Evolutionary conservation across 2,329 filamentous ascomycete species (phyloP), one percentile per base, ranked within the genome.

Genomic region (Aspergillus tamarii): DNA sequence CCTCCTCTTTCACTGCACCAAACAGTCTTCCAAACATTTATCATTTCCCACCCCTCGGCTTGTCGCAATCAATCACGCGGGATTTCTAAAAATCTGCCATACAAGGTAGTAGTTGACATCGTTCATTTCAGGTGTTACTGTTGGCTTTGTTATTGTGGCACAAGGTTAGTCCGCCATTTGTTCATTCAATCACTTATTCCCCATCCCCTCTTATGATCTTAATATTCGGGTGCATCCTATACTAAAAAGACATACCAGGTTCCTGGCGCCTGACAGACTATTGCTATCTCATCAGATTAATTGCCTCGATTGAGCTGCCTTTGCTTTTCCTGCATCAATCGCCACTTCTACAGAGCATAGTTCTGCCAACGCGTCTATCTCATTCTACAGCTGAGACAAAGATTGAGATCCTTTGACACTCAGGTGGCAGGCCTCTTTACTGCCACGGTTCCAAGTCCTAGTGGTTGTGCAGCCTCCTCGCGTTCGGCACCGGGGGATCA

Each of bases 91-190:
- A 14, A 39, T 1, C 23, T 55, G 32, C 52, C 21, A 55, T 55
- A 21, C 21, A 48, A 16, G 45, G 21, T 16, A 26, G 12, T 48
- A 41, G 39, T 26, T 48, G 21, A 48, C 11, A 23, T 26, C 26
- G 4, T 55, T 55, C n/a, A n/a, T 39, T 36, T 36, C 21, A 26
- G 32, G 52, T 55, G 52, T 55, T 55, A 55, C 52, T 55, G 32
- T 26, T 55, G 23, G 32, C 32, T 55, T 55, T 55, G 52, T 55
- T 55, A 55, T 55, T 55, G 52, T 55, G 52, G 52, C 32, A 55
- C 52, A 55, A 55, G 52, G 52, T 55, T 12, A 39, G 52, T 55
- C 52, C 11, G 19, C n/a, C 52, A 36, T 23, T 54, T 30, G 21
- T 26, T 41, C 52, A 7, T 30, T 41, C 32, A 55, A 39, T 55